A percentile compares a stretch with the other conserved stretches of the same genome.
Evolutionary conservation across 75 land plant genomes (phyloP).

Genomic region (Gnetum montanum): DNA sequence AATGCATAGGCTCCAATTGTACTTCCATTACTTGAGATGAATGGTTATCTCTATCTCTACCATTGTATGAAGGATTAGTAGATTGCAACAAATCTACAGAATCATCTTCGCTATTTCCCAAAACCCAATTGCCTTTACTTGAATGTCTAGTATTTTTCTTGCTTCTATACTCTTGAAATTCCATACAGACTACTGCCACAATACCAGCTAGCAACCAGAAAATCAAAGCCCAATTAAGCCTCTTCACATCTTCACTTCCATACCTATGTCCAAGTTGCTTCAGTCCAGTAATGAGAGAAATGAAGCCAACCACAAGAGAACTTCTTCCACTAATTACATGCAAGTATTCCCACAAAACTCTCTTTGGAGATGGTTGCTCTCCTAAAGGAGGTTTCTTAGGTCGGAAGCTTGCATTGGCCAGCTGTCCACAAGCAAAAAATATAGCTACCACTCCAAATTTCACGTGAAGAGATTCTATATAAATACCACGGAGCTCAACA

Average conservation of each 20-base stretch:
- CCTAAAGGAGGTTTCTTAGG: constrained; percentile 61
- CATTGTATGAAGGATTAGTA: constrained; percentile 3
- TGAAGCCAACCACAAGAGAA: constrained; percentile 57
- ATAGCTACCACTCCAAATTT: constrained; percentile 81
- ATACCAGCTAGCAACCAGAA: constrained; percentile 58
- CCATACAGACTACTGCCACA: constrained; percentile 48
- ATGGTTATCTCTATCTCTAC: constrained; percentile 13
- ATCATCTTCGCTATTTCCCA: constrained; percentile 73
- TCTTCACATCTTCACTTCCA: constrained; percentile 65
- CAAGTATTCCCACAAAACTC: constrained; percentile 52
- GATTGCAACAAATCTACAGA: constrained; percentile 54
- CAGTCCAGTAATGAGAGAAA: constrained; percentile 74
- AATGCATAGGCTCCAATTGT: constrained; percentile 53
- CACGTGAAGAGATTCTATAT: constrained; percentile 55
- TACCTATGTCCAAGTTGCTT: constrained; percentile 68
- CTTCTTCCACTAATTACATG: constrained; percentile 65
- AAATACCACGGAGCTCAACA: constrained; percentile 84
- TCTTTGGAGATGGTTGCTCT: constrained; percentile 27
- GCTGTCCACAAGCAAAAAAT: constrained; percentile 59
- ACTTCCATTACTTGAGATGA: constrained; percentile 51
- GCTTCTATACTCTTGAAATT: constrained; percentile 40
- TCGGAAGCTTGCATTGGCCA: constrained; percentile 68
- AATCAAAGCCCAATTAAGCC: constrained; percentile 70
- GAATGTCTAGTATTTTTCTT: constrained; percentile 20
- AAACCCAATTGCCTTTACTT: constrained; percentile 41